These are phyloP conservation scores for Phytophthora lateralis DNA, from an alignment of 352 stramenopile species.

Conservation along the genomic window DNA sequence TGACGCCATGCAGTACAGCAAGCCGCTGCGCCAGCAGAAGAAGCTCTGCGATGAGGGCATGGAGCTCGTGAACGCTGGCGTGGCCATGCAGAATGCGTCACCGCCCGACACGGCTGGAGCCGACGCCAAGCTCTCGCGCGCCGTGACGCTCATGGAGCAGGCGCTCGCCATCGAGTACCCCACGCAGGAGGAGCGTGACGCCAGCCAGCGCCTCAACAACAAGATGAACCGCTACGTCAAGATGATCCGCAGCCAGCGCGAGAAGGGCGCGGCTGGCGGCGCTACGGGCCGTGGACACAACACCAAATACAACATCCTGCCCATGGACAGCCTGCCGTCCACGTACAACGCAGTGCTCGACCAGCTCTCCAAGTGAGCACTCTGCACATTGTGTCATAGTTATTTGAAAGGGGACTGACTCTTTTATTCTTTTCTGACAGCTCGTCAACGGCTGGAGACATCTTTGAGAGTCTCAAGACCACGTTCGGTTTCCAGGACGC, in stretches of 20 bases:
- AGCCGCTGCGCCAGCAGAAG: conserved; percentile 72
- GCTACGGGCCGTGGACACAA: conserved; percentile 34
- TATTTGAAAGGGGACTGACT: background rate
- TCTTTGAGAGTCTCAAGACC: conserved; percentile 93
- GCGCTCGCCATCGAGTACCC: conserved; percentile 80
- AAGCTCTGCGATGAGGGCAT: conserved; percentile 82
- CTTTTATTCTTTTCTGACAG: conserved; percentile 28
- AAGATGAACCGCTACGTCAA: conserved; percentile 90
- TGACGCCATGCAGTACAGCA: conserved; percentile 62
- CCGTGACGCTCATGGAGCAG: conserved; percentile 78
- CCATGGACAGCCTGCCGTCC: conserved; percentile 64
- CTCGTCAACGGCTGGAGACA: conserved; percentile 62
- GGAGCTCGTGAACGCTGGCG: conserved; percentile 81
- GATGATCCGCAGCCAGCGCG: conserved; percentile 84
- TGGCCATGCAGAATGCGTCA: conserved; percentile 76
- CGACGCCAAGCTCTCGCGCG: conserved; percentile 70
- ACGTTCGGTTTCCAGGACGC: conserved; percentile 96
- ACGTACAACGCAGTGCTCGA: conserved; percentile 71
- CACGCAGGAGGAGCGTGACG: conserved; percentile 73
- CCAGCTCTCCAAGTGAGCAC: conserved; percentile 53
- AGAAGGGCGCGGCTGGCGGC: conserved; percentile 48
- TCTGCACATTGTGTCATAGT: background rate
- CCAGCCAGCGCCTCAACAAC: conserved; percentile 72
- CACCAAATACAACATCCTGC: conserved; percentile 78
- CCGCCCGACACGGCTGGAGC: conserved; percentile 57